phyloP scores from a whole-genome alignment of 371 early-diverging fungal species.

The Mucor irregularis region DNA sequence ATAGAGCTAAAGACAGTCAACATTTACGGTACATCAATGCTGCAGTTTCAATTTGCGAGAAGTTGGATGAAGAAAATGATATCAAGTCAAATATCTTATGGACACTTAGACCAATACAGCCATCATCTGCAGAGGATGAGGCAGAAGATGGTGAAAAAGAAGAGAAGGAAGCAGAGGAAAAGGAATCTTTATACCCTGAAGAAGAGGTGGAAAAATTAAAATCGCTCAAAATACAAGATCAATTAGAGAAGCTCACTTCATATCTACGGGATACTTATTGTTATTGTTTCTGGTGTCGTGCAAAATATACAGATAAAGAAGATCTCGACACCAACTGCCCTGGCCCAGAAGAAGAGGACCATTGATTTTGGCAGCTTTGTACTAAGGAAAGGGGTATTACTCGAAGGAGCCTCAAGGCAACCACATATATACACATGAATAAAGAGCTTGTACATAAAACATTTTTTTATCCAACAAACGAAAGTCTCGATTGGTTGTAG shows the following conservation, averaged over 20 bases:
- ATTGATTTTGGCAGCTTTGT: no score
- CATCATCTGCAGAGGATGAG: conserved; percentile 2
- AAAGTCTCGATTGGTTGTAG: no score
- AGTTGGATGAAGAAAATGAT: conserved; percentile 42
- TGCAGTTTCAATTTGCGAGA: conserved; percentile 42
- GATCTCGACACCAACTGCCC: conserved; percentile 62
- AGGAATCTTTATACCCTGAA: conserved; percentile 23
- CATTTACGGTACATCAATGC: conserved; percentile 26
- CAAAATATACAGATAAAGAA: conserved; percentile 44
- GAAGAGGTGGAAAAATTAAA: conserved; percentile 32
- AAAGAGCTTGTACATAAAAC: no score
- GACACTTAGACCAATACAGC: conserved; percentile 24
- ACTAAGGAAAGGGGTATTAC: no score
- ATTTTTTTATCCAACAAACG: no score
- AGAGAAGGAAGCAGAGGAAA: conserved; percentile 12
- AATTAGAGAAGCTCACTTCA: conserved; percentile 39
- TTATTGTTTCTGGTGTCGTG: conserved; percentile 74
- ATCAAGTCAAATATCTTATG: conserved; percentile 26
- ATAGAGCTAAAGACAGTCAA: conserved; percentile 32
- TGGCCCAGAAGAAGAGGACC: conserved; percentile 61
- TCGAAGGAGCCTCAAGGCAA: no score
- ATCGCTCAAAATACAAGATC: conserved; percentile 29
- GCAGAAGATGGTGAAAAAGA: conserved; percentile 7
- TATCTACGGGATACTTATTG: conserved; percentile 54
- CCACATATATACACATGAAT: no score